Percentiles rank a stretch among this genome's conserved stretches.
These are phyloP conservation scores for Wallacemonas collosoma DNA, from an alignment of 208 protist species.

Conservation along the genomic window DNA sequence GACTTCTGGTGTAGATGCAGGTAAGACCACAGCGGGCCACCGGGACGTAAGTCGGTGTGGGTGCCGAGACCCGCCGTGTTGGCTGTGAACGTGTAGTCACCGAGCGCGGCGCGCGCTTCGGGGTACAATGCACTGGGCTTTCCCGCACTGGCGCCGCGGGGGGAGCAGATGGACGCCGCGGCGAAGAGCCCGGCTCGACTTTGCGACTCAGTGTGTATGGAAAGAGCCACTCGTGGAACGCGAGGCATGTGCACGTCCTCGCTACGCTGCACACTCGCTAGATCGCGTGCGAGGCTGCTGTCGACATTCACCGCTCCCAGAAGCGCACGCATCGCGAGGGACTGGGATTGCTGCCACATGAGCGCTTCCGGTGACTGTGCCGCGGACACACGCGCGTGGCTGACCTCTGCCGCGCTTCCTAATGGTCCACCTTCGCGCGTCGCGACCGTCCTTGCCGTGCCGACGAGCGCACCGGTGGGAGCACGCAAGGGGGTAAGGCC, in stretches of 20 bases:
- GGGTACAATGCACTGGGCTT: background rate
- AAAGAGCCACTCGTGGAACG: background rate
- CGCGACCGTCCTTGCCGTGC: background rate
- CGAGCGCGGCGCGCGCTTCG: background rate
- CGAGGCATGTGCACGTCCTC: constrained; percentile 8
- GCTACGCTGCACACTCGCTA: background rate
- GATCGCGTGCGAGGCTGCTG: constrained; percentile 8
- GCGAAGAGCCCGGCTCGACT: too few relatives aligned
- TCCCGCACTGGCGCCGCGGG: too few relatives aligned
- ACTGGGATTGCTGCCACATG: background rate
- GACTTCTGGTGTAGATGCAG: background rate
- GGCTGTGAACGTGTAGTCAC: background rate
- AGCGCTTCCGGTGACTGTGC: background rate
- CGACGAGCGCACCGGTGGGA: background rate
- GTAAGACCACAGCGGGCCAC: constrained; percentile 5
- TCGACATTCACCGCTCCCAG: constrained; percentile 25
- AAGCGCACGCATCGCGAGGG: constrained; percentile 16
- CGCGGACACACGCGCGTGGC: background rate
- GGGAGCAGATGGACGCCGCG: too few relatives aligned
- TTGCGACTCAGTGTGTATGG: background rate
- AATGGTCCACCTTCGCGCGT: background rate
- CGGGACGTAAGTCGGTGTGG: background rate
- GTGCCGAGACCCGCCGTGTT: background rate
- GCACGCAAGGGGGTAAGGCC: background rate
- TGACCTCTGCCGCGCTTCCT: background rate